Conservation (phyloP, 2,329 filamentous ascomycete genomes). For the Furcasterigmium sp. region DNA sequence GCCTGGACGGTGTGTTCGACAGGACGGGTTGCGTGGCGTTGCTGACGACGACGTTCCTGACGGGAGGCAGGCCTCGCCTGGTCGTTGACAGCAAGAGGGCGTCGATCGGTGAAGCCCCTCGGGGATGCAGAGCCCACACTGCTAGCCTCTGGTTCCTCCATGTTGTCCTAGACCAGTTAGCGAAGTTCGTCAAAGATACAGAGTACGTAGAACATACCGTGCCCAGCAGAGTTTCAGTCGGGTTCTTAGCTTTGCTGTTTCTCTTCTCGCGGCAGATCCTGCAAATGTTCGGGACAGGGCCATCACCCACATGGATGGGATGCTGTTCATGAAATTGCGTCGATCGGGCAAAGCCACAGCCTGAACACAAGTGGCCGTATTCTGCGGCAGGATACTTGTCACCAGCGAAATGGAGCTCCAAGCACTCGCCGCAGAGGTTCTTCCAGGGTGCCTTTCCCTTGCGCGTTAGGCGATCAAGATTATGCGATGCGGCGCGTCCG, state of each 20-base stretch:
- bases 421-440: constrained; percentile 10
- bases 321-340: constrained; percentile 26
- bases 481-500: constrained; percentile 8
- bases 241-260: constrained; percentile 1
- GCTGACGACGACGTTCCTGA: not conserved
- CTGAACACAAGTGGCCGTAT: constrained; percentile 21
- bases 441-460: constrained; percentile 8
- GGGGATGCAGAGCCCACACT: not conserved
- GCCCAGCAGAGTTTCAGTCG: constrained; percentile 6
- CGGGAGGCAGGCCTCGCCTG: not conserved
- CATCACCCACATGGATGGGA: constrained; percentile 17
- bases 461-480: constrained; percentile 6
- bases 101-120: not conserved
- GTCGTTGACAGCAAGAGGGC: not conserved
- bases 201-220: not conserved
- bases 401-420: constrained; percentile 5
- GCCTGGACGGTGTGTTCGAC: not conserved
- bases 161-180: not conserved
- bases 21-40: not conserved
- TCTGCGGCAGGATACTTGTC: not conserved
- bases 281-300: constrained; percentile 27
- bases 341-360: constrained; percentile 29
- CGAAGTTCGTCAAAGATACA: too few relatives aligned
- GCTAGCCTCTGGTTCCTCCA: not conserved
- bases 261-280: constrained; percentile 22